phyloP scores from a whole-genome alignment of 768 basidiomycete genomes.

The Lactarius quietus region DNA sequence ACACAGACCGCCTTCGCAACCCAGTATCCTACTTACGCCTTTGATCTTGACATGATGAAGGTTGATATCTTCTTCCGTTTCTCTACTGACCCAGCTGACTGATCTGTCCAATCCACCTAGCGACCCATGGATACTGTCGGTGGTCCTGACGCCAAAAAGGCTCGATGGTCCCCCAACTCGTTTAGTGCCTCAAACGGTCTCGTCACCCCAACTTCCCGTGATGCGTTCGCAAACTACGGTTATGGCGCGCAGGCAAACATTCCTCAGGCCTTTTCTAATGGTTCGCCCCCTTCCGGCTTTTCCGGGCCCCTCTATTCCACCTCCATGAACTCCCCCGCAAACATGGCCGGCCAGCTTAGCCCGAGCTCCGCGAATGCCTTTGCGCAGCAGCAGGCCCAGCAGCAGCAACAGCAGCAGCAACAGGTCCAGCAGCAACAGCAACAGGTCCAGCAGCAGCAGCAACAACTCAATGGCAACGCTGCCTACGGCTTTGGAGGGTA shows the following conservation, averaged over 20 bases:
- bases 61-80: conserved; percentile 36
- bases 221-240: conserved; percentile 83
- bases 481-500: conserved; percentile 65
- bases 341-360: conserved; percentile 60
- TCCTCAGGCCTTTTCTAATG: conserved; percentile 54
- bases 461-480: conserved; percentile 32
- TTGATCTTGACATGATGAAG: conserved; percentile 95
- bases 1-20: conserved; percentile 63
- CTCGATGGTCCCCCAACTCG: conserved; percentile 79
- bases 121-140: conserved; percentile 82
- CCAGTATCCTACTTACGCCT: conserved; percentile 67
- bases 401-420: conserved; percentile 33
- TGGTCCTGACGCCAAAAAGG: conserved; percentile 85
- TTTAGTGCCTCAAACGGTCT: conserved; percentile 38
- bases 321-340: conserved; percentile 48
- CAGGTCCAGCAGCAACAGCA: conserved; percentile 45
- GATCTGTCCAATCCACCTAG: conserved; percentile 37
- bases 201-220: conserved; percentile 47
- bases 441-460: conserved; percentile 35
- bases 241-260: conserved; percentile 69
- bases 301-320: conserved; percentile 66
- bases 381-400: conserved; percentile 47
- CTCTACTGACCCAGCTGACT: not conserved
- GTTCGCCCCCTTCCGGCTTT: conserved; percentile 47
- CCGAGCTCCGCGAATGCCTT: conserved; percentile 57